A percentile compares a stretch with the other conserved stretches of the same genome.
Evolutionary conservation across 2,329 filamentous ascomycete genomes (phyloP).

Genomic region (Colletotrichum incanum): DNA sequence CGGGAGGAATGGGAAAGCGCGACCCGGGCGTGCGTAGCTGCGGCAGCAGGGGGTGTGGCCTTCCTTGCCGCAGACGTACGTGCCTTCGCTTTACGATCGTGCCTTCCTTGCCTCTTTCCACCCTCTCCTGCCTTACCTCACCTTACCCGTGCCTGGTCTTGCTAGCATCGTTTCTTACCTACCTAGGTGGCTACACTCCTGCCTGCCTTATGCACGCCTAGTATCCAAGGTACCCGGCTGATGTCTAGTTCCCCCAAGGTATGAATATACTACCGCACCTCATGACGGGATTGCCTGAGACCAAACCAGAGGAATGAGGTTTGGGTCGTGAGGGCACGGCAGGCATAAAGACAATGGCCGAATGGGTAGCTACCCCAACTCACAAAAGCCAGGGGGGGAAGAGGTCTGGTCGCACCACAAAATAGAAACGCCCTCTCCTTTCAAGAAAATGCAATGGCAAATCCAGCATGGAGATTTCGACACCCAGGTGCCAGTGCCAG

Average conservation of each 20-base stretch:
- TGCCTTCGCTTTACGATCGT: conserved; percentile 7
- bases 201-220: neutral
- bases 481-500: neutral
- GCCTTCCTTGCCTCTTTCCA: neutral
- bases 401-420: neutral
- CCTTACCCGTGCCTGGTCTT: neutral
- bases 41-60: conserved; percentile 14
- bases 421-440: neutral
- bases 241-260: neutral
- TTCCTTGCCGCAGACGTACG: neutral
- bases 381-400: neutral
- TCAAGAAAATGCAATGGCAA: conserved; percentile 9
- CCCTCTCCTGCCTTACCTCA: too few relatives aligned
- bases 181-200: neutral
- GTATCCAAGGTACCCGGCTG: neutral
- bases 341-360: neutral
- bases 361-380: neutral
- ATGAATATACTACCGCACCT: too few relatives aligned
- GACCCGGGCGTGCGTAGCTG: conserved; percentile 28
- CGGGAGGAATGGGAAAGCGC: conserved; percentile 36
- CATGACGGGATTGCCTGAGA: neutral
- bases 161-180: neutral
- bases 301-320: neutral
- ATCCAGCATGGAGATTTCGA: conserved; percentile 2
- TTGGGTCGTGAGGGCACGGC: neutral